Conservation (phyloP, 1,284 basidiomycete genomes). For the Psilocybe mexicana region DNA sequence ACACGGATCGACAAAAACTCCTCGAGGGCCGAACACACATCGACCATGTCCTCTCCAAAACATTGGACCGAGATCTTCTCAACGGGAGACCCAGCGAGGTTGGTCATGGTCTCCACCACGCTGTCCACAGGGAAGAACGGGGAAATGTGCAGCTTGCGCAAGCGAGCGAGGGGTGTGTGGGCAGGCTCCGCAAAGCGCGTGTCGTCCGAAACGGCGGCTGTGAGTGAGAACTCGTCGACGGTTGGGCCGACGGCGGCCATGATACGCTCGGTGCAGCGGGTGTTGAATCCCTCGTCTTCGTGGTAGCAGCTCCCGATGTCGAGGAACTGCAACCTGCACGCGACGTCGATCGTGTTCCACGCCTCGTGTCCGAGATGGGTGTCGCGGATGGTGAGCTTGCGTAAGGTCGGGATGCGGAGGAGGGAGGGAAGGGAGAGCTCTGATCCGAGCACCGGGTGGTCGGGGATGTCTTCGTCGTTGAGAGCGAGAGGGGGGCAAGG, state of each 20-base stretch:
- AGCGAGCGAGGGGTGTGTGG: slow-evolving; percentile 49
- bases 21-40: slow-evolving; percentile 55
- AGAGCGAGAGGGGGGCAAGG: slow-evolving; percentile 58
- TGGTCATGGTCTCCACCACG: slow-evolving; percentile 58
- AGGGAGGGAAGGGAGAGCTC: slow-evolving; percentile 65
- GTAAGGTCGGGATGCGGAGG: slow-evolving; percentile 59
- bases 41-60: slow-evolving; percentile 59
- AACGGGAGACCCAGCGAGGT: slow-evolving; percentile 61
- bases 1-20: slow-evolving; percentile 54
- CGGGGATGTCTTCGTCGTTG: slow-evolving; percentile 60
- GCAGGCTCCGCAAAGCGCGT: slow-evolving; percentile 45
- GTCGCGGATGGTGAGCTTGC: slow-evolving; percentile 62
- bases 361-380: slow-evolving; percentile 67
- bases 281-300: slow-evolving; percentile 54
- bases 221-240: slow-evolving; percentile 54
- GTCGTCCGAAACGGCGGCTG: slow-evolving; percentile 36
- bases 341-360: slow-evolving; percentile 50
- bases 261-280: slow-evolving; percentile 56
- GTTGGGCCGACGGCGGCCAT: slow-evolving; percentile 56
- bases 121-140: slow-evolving; percentile 62
- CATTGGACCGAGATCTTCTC: slow-evolving; percentile 58
- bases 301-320: slow-evolving; percentile 61
- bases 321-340: slow-evolving; percentile 54
- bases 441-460: slow-evolving; percentile 53
- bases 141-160: slow-evolving; percentile 58